phyloP scores from a whole-genome alignment of 2,329 filamentous ascomycete genomes.

The Shiraia sp. region DNA sequence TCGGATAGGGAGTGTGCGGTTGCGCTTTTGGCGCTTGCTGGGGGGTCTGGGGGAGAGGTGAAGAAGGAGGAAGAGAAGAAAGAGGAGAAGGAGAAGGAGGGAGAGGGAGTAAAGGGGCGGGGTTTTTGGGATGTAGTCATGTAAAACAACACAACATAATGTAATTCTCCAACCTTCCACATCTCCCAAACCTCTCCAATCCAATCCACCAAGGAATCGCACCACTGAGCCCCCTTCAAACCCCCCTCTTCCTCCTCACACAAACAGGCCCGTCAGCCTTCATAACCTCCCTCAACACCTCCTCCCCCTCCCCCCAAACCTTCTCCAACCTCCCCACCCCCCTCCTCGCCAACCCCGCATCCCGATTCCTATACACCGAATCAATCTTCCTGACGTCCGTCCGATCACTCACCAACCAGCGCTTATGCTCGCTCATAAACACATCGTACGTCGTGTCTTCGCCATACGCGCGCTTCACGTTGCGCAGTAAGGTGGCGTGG shows the following conservation, averaged over 20 bases:
- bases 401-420: conserved; percentile 25
- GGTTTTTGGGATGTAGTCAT: too few relatives aligned
- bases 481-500: conserved; percentile 16
- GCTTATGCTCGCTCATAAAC: conserved; percentile 21
- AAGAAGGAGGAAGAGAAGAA: too few relatives aligned
- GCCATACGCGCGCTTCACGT: conserved; percentile 29
- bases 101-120: too few relatives aligned
- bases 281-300: conserved; percentile 20
- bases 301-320: conserved; percentile 23
- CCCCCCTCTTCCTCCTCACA: conserved; percentile 3
- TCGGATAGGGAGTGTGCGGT: too few relatives aligned
- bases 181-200: too few relatives aligned
- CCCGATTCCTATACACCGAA: conserved; percentile 45
- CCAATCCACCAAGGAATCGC: too few relatives aligned
- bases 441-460: conserved; percentile 23
- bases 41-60: too few relatives aligned
- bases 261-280: conserved; percentile 10
- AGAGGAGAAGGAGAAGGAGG: too few relatives aligned
- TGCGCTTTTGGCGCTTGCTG: too few relatives aligned
- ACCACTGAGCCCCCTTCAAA: too few relatives aligned
- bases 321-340: conserved; percentile 39
- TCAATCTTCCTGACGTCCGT: conserved; percentile 31
- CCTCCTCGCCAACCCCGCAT: conserved; percentile 33
- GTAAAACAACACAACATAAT: too few relatives aligned
- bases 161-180: too few relatives aligned